A percentile compares a stretch with the other conserved stretches of the same genome.
phyloP scores from a whole-genome alignment of 352 stramenopile species.

The Phytophthora rubi region DNA sequence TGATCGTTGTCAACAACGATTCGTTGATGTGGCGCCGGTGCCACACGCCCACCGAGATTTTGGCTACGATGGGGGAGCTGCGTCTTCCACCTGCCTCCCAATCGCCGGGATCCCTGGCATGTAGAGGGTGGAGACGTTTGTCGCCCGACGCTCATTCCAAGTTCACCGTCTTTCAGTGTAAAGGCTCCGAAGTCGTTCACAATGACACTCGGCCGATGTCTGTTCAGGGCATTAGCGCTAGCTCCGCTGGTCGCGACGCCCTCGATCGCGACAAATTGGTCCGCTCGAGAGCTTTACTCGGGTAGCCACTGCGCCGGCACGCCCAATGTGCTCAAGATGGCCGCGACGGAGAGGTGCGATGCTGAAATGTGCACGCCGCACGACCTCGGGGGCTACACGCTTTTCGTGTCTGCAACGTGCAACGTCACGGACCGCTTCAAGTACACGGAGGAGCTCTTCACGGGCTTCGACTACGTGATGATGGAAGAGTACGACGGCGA shows the following conservation, averaged over 20 bases:
- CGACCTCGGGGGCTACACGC: slow-evolving; percentile 28
- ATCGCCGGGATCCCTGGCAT: slow-evolving; percentile 21
- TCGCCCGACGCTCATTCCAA: slow-evolving; percentile 31
- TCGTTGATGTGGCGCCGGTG: slow-evolving; percentile 20
- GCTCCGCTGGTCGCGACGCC: slow-evolving; percentile 11
- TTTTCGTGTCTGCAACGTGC: slow-evolving; percentile 32
- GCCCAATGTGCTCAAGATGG: slow-evolving; percentile 35
- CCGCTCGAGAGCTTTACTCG: slow-evolving; percentile 32
- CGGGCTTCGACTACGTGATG: slow-evolving; percentile 37
- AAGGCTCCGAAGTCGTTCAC: slow-evolving; percentile 4
- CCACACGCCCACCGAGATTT: slow-evolving; percentile 34
- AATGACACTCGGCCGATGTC: slow-evolving; percentile 25
- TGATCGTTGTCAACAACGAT: slow-evolving; percentile 1
- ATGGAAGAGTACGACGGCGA: slow-evolving; percentile 38
- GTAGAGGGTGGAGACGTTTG: slow-evolving; percentile 11
- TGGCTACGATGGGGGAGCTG: slow-evolving; percentile 25
- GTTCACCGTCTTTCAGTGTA: slow-evolving; percentile 13
- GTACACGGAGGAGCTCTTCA: slow-evolving; percentile 31
- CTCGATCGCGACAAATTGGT: slow-evolving; percentile 31
- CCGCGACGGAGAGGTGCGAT: slow-evolving; percentile 24
- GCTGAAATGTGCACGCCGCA: slow-evolving; percentile 25
- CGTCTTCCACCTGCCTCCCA: slow-evolving; percentile 35
- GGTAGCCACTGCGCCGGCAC: slow-evolving; percentile 40
- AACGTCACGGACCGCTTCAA: slow-evolving; percentile 40
- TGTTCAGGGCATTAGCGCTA: slow-evolving; percentile 12